Base-by-base conservation (phyloP, 2,329 filamentous ascomycete genomes). In the Fusarium lyarnte region DNA sequence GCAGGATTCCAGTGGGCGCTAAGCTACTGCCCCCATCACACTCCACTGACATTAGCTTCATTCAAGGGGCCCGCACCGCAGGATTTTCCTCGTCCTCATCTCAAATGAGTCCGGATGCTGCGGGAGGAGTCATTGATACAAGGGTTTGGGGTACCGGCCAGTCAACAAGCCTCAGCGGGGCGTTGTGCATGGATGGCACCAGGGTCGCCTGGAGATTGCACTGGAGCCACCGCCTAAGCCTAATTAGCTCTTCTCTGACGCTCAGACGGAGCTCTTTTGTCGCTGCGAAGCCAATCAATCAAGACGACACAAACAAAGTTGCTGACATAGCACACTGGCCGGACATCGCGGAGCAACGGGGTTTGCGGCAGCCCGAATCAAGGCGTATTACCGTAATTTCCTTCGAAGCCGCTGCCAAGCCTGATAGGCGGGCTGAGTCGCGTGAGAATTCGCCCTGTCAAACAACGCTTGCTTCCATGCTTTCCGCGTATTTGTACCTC, bases 331-430 rank as follows among this genome's bases (percentile, higher is more conserved):
- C 38, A 47, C 55, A 55, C 29, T 35, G 51, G 47, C 73, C 69
- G 63, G 72, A 42, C 54, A 55, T 55, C 58, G 63, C 76, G 76
- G 76, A 74, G 76, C 65, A 35, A 76, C 76, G 76, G 76, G 70
- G 74, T 77, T 76, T 76, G 51, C 31, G 21, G 59, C 33, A 73
- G 54, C 58, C 76, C 76, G 76, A 74, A 72, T 53, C 63, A 43
- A 74, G 59, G 63, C 64, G 71, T 76, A 76, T 77, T 70, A 71
- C 66, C 64, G 70, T 74, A 77, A 77, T 77, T 77, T 77, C 76
- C 73, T 74, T 60, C 59, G 13, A 64, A 42, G 69, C 52, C 62
- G 61, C 67, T 63, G 75, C 74, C 74, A 75, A 77, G 75, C 35
- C 58, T 61, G 55, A 70, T 63, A 58, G 61, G 58, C 55, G 63